phyloP scores from a whole-genome alignment of 768 basidiomycete genomes.

The Stropharia rugosoannulata region DNA sequence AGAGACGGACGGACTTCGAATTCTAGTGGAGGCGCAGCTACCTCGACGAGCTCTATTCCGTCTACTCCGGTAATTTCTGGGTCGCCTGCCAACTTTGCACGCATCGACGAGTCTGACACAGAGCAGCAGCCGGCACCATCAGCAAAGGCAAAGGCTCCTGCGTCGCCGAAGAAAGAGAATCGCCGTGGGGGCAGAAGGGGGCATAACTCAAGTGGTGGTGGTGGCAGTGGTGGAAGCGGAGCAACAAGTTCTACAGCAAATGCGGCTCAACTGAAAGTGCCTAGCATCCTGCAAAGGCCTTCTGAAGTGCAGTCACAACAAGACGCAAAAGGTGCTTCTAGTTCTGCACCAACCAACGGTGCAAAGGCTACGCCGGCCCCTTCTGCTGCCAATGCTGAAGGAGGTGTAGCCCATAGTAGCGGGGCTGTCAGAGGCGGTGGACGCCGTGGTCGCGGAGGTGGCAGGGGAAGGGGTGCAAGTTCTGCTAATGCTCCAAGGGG shows the following conservation, averaged over 20 bases:
- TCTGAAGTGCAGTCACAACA: no score
- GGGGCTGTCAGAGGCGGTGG: not conserved
- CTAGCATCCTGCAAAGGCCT: no score
- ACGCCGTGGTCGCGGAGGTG: not conserved
- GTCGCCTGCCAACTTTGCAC: constrained; percentile 4
- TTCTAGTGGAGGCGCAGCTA: constrained; percentile 5
- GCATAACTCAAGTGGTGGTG: not conserved
- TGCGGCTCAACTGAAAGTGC: no score
- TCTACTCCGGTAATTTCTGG: constrained; percentile 8
- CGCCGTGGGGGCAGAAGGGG: constrained; percentile 18
- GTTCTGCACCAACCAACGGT: no score
- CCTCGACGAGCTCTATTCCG: not conserved
- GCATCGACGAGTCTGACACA: constrained; percentile 15
- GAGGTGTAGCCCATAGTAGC: not conserved
- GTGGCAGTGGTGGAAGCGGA: not conserved
- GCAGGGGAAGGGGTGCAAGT: not conserved
- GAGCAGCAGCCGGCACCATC: constrained; percentile 10
- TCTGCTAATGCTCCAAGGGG: not conserved
- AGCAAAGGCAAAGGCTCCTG: not conserved
- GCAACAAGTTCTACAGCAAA: no score
- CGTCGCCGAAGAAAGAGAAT: constrained; percentile 21
- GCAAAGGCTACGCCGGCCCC: no score
- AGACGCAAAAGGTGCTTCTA: no score
- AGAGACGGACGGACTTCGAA: constrained; percentile 16
- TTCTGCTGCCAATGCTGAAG: not conserved